A percentile compares a stretch with the other conserved stretches of the same genome.
Evolutionary conservation across 2,329 filamentous ascomycete species (phyloP).

Genomic region (Diaporthe batatas): DNA sequence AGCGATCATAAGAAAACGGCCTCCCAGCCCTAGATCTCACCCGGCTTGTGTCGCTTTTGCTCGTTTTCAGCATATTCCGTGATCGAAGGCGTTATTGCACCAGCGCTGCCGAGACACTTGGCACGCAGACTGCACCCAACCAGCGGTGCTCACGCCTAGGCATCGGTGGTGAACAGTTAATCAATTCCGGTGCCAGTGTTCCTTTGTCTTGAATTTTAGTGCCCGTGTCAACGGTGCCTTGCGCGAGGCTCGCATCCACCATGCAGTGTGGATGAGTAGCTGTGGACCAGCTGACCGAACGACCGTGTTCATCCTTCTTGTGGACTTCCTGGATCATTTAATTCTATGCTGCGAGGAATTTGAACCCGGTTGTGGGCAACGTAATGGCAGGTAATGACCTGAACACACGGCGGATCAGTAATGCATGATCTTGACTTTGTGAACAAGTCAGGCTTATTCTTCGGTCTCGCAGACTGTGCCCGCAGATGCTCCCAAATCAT

Average conservation of each 20-base stretch:
- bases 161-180: neutral
- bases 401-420: too few species aligned
- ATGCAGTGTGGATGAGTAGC: neutral
- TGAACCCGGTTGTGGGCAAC: accelerated
- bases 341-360: neutral
- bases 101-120: slow-evolving; percentile 28
- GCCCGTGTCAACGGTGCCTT: too few species aligned
- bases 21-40: neutral
- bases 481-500: too few species aligned
- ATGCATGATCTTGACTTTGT: too few species aligned
- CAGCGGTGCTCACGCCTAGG: neutral
- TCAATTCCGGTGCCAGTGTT: neutral
- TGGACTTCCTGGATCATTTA: neutral
- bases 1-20: neutral
- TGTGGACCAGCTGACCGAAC: neutral
- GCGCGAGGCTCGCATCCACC: neutral
- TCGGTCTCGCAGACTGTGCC: too few species aligned
- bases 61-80: slow-evolving; percentile 18
- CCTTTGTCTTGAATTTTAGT: neutral
- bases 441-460: too few species aligned
- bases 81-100: slow-evolving; percentile 28
- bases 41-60: slow-evolving; percentile 21
- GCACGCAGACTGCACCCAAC: neutral
- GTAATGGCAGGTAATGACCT: too few species aligned
- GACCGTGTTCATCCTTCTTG: neutral